phyloP scores from a whole-genome alignment of 2,329 filamentous ascomycete genomes.

The Coniella vitis region DNA sequence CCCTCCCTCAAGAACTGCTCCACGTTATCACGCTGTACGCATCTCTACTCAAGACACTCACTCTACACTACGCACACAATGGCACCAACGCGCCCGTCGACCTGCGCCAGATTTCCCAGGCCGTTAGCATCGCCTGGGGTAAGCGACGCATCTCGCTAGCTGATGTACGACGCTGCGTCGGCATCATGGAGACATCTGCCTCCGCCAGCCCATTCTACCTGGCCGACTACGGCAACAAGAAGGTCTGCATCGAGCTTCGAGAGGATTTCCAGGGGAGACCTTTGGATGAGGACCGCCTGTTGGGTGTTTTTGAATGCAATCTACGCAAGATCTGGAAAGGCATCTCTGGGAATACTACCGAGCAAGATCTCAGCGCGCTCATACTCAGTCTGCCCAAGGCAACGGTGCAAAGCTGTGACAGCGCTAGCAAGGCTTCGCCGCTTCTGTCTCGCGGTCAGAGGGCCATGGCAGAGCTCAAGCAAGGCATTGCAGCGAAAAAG shows the following conservation, averaged over 20 bases:
- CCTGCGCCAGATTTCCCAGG: conserved; percentile 51
- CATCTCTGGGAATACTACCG: conserved; percentile 22
- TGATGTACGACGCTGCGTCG: conserved; percentile 61
- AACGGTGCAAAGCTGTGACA: conserved; percentile 44
- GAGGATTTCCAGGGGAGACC: conserved; percentile 28
- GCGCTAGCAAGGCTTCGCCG: conserved; percentile 46
- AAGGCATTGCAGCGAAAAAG: conserved; percentile 48
- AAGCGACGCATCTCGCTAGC: conserved; percentile 59
- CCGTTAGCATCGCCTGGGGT: conserved; percentile 63
- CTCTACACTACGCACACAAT: conserved; percentile 64
- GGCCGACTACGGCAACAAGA: conserved; percentile 46
- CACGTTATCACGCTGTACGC: conserved; percentile 59
- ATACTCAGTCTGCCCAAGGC: conserved; percentile 50
- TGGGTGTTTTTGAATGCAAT: conserved; percentile 47
- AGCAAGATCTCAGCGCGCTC: conserved; percentile 37
- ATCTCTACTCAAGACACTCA: conserved; percentile 61
- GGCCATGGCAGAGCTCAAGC: conserved; percentile 62
- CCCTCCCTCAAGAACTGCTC: conserved; percentile 45
- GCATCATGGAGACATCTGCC: conserved; percentile 41
- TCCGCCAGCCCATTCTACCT: conserved; percentile 22
- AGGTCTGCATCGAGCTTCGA: conserved; percentile 53
- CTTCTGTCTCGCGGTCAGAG: conserved; percentile 60
- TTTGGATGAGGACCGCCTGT: conserved; percentile 45
- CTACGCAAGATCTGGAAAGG: conserved; percentile 39
- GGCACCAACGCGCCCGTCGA: conserved; percentile 57